phyloP scores from a whole-genome alignment of 352 stramenopile species.

The Pythium pyrilobum region DNA sequence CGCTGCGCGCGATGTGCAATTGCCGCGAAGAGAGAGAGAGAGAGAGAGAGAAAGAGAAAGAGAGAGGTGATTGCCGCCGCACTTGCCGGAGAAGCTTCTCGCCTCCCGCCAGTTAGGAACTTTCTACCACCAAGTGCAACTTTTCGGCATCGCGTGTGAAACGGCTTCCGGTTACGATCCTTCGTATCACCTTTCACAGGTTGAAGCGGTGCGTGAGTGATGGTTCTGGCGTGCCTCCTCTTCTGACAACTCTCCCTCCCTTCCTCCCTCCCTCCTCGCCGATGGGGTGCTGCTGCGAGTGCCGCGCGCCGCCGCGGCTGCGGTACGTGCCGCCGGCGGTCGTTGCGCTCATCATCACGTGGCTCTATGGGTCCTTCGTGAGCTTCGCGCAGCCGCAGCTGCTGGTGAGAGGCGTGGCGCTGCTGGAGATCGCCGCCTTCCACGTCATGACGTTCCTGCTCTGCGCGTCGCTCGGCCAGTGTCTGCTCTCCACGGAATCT shows the following conservation, averaged over 20 bases:
- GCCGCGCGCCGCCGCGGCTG: conserved; percentile 37
- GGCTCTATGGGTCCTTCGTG: conserved; percentile 61
- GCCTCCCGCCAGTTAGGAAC: not conserved
- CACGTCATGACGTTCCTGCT: conserved; percentile 52
- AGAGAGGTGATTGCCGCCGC: too few relatives aligned
- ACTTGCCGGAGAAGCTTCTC: not conserved
- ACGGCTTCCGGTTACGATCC: conserved; percentile 9
- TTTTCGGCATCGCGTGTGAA: conserved; percentile 5
- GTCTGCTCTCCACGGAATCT: conserved; percentile 46
- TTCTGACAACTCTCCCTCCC: too few relatives aligned
- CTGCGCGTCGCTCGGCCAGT: conserved; percentile 50
- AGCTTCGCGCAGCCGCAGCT: conserved; percentile 49
- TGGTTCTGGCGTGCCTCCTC: not conserved
- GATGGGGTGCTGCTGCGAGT: conserved; percentile 71
- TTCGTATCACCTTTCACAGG: conserved; percentile 2
- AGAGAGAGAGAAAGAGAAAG: not conserved
- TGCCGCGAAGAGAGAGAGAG: not conserved
- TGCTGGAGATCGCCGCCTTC: conserved; percentile 41
- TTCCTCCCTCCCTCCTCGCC: not conserved
- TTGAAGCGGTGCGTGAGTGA: conserved; percentile 12
- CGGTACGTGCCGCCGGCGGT: conserved; percentile 52
- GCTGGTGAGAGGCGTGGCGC: conserved; percentile 19
- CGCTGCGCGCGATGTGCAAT: not conserved
- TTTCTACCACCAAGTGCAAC: conserved; percentile 27
- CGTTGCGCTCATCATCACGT: conserved; percentile 46